phyloP scores from a whole-genome alignment of 106 monocot species.

The Ottelia alismoides region DNA sequence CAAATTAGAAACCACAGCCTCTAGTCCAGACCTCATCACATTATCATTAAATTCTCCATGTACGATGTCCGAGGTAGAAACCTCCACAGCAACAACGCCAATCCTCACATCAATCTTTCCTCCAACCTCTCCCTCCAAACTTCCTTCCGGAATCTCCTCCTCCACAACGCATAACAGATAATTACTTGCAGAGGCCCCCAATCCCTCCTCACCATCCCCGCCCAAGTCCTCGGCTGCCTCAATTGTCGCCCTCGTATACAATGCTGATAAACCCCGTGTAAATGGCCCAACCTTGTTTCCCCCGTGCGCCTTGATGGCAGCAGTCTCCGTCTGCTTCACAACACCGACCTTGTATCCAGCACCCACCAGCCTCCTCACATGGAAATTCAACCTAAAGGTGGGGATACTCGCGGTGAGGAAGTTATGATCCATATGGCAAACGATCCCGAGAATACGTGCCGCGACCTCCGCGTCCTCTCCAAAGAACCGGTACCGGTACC shows the following conservation, averaged over 20 bases:
- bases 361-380: conserved; percentile 62
- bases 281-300: conserved; percentile 61
- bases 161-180: conserved; percentile 76
- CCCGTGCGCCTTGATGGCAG: conserved; percentile 78
- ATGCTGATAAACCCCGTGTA: conserved; percentile 42
- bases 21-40: conserved; percentile 62
- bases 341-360: conserved; percentile 94
- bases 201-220: conserved; percentile 20
- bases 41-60: conserved; percentile 85
- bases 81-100: conserved; percentile 72
- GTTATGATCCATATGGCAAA: conserved; percentile 58
- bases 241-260: conserved; percentile 78
- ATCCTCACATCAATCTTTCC: conserved; percentile 52
- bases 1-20: conserved; percentile 62
- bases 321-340: conserved; percentile 93
- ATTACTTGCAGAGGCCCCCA: conserved; percentile 17
- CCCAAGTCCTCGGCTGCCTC: conserved; percentile 73
- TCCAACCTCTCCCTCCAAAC: conserved; percentile 9
- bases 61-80: conserved; percentile 80
- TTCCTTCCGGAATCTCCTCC: conserved; percentile 12
- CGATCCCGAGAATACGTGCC: conserved; percentile 59
- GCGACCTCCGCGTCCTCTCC: conserved; percentile 77
- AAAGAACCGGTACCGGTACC: conserved; percentile 87
- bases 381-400: conserved; percentile 61
- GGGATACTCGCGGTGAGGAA: conserved; percentile 91